These are phyloP conservation scores for Helminthosporium solani DNA, from an alignment of 2,329 filamentous ascomycete genomes.

Conservation along the genomic window DNA sequence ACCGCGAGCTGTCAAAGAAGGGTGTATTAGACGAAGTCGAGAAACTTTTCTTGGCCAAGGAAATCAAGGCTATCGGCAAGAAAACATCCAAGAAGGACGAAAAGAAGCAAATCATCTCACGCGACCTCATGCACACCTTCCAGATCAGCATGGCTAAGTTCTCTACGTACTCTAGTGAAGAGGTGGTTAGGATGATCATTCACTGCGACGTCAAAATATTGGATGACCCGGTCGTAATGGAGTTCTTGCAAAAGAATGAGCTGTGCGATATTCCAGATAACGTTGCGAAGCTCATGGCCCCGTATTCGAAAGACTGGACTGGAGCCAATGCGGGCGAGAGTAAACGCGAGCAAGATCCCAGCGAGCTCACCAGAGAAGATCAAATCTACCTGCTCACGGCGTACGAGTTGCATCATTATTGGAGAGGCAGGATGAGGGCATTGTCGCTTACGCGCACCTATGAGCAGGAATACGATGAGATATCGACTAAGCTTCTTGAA, in stretches of 20 bases:
- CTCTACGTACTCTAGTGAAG: constrained; percentile 79
- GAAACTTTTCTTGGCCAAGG: constrained; percentile 95
- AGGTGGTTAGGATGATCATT: constrained; percentile 88
- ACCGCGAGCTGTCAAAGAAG: constrained; percentile 86
- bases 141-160: constrained; percentile 89
- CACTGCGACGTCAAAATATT: constrained; percentile 89
- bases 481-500: constrained; percentile 79
- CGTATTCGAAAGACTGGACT: constrained; percentile 96
- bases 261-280: constrained; percentile 92
- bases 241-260: constrained; percentile 91
- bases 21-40: constrained; percentile 97
- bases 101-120: constrained; percentile 96
- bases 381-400: constrained; percentile 93
- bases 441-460: constrained; percentile 79
- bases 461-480: constrained; percentile 88
- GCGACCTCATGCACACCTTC: constrained; percentile 62
- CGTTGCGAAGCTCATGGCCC: constrained; percentile 83
- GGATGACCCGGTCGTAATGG: constrained; percentile 90
- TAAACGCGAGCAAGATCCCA: constrained; percentile 79
- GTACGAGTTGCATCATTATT: constrained; percentile 95
- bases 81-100: constrained; percentile 76
- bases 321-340: constrained; percentile 78
- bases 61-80: constrained; percentile 82
- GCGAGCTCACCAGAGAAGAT: constrained; percentile 88
- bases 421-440: constrained; percentile 96